Evolutionary conservation across 345 rosid genomes (phyloP).

Genomic region (Kandelia obovata): DNA sequence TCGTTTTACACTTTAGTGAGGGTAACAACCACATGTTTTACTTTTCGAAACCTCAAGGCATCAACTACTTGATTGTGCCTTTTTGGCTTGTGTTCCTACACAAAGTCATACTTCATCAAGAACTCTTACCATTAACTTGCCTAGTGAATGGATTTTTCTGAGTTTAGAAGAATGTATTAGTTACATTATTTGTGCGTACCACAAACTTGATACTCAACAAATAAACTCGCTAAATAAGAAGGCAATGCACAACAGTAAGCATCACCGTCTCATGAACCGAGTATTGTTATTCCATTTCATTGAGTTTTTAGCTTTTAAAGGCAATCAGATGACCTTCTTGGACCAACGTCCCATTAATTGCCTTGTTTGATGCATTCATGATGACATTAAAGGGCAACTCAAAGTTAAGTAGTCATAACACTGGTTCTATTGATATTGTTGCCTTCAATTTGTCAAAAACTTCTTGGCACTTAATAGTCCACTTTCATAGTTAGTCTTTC

Average conservation of each 20-base stretch:
- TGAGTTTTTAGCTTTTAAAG: neutral
- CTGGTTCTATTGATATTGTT: no score
- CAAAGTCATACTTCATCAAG: no score
- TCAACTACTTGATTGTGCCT: neutral
- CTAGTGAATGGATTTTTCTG: neutral
- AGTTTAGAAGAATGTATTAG: no score
- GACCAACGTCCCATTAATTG: neutral
- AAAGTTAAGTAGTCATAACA: neutral
- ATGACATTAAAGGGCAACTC: neutral
- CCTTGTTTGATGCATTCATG: neutral
- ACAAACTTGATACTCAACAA: no score
- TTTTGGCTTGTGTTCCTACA: no score
- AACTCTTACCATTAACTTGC: neutral
- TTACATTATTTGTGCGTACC: no score
- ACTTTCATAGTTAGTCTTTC: neutral
- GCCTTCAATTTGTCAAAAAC: neutral
- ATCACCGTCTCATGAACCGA: no score
- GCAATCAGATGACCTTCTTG: neutral
- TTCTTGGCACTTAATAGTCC: neutral
- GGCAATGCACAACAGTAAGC: no score
- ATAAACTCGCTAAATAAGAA: no score
- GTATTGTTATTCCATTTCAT: no score
- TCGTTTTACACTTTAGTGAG: no score
- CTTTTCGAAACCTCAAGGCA: neutral
- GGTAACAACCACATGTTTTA: no score